Base-by-base conservation (phyloP, 106 monocot genomes). In the Amphibolis antarctica region DNA sequence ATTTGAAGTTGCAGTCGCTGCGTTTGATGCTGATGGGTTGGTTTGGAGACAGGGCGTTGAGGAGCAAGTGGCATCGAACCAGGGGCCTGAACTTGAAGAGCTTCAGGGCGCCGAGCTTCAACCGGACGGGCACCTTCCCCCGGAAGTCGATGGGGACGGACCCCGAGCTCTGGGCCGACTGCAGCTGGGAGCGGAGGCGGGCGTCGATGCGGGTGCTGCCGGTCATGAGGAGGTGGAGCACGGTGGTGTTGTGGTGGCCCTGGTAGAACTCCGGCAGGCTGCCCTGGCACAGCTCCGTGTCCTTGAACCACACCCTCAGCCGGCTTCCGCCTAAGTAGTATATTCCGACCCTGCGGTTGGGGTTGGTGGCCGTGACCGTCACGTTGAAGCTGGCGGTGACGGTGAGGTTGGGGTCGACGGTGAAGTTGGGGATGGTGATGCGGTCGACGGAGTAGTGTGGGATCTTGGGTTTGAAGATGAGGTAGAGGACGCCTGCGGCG, bases 181-280 rank as follows among this genome's bases (percentile, higher is more conserved):
- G 65, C 65, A 99, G 46, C 54, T 57, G 74, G 12, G 58, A 21
- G 0, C 75, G 0, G 27, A 85, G 9, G 12, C 27, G 63, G 45
- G 67, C 66, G 11, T 66, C 75, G 15, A 91, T 22, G 70, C 66
- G 67, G 13, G 78, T 69, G 72, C 77, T 15, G 0, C 98, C 98
- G 15, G 55, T 57, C 3, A 99, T 60, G 51, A 44, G 14, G 58
- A 88, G 60, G 20, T 58, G 22, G 24, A 85, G 59, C 67, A 71
- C 76, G 44, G 87, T 85, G 46, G 75, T 83, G 73, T 88, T 99
- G 63, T 68, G 62, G 60, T 99, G 91, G 5, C 98, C 98, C 75
- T 99, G 98, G 75, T 99, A 99, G 76, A 99, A 88, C 70, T 59
- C 87, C 42, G 91, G 98, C 69, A 91, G 81, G 18, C 24, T 47